Base-by-base conservation (phyloP, 805 yeast genomes). In the Myxozyma geophila region DNA sequence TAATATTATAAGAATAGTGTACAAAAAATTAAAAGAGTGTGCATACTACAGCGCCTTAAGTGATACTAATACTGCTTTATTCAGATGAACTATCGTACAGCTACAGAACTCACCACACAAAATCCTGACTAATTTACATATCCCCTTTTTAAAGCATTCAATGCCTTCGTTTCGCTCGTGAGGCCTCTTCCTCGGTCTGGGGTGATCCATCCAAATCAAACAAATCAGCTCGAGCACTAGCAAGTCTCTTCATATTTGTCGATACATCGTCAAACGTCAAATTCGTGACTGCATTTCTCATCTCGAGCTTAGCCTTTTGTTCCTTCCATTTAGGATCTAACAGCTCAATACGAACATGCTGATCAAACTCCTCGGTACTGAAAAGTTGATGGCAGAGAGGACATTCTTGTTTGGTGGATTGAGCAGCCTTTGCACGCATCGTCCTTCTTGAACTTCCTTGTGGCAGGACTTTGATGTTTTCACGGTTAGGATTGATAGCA, bases 271-370 rank as follows among this genome's bases (percentile, higher is more conserved):
- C 67, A 9, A 70, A 70, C 15, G 73, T 73, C 59, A 79, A 64
- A 58, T 79, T 79, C 6, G 80, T 69, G 12, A 73, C 67, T 7
- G 75, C 69, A 15, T 49, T 21, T 21, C 78, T 74, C 13, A 73
- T 72, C 33, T 70, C 74, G 10, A 74, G 77, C 37, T 70, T 62
- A 0, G 71, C 76, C 71, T 85, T 86, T 74, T 90, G 91, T 60
- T 85, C 85, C 67, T 85, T 82, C 76, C 89, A 90, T 68, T 84
- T 80, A 2, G 97, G 96, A 74, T 92, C 96, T 51, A 92, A 77
- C 43, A 90, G 78, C 60, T 88, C 78, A 15, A 86, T 82, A 63
- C 84, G 82, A 68, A 92, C 78, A 73, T 93, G 98, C 65, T 81
- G 82, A 47, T 76, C 73, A 72, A 88, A 90, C 66, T 87, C 78